phyloP scores from a whole-genome alignment of 2,329 filamentous ascomycete genomes.

The Phaeosphaeriaceae sp. region DNA sequence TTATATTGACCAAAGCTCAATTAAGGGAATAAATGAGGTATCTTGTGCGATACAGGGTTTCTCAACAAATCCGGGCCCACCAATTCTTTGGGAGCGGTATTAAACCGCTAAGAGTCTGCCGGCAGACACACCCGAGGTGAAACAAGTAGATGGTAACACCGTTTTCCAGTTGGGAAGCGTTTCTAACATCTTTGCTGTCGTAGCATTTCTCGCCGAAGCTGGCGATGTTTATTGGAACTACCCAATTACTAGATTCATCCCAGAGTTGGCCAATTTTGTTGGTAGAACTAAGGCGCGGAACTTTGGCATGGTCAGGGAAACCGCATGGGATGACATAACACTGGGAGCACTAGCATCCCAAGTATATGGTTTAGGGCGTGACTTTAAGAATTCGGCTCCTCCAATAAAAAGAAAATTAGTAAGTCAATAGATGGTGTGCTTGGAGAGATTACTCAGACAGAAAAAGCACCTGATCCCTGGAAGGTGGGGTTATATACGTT shows the following conservation, averaged over 20 bases:
- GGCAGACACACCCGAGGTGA: slow-evolving; percentile 23
- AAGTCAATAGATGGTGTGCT: slow-evolving; percentile 22
- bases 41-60: slow-evolving; percentile 34
- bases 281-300: slow-evolving; percentile 11
- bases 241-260: slow-evolving; percentile 34
- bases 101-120: slow-evolving; percentile 23
- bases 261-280: slow-evolving; percentile 27
- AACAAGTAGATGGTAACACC: slow-evolving; percentile 44
- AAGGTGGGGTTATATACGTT: slow-evolving; percentile 23
- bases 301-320: slow-evolving; percentile 26
- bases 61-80: slow-evolving; percentile 24
- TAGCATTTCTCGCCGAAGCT: slow-evolving; percentile 47
- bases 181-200: slow-evolving; percentile 50
- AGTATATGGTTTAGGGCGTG: slow-evolving; percentile 40
- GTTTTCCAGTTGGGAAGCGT: slow-evolving; percentile 54
- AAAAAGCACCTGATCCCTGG: slow-evolving; percentile 18
- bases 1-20: slow-evolving; percentile 23
- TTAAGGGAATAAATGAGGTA: slow-evolving; percentile 17
- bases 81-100: slow-evolving; percentile 26
- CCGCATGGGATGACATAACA: slow-evolving; percentile 45
- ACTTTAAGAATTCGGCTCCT: slow-evolving; percentile 19
- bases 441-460: slow-evolving; percentile 28
- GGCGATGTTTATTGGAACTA: slow-evolving; percentile 45
- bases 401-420: neutral
- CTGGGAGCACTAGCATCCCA: slow-evolving; percentile 43